phyloP scores from a whole-genome alignment of 805 yeast genomes.

The Pichia ethanolica region DNA sequence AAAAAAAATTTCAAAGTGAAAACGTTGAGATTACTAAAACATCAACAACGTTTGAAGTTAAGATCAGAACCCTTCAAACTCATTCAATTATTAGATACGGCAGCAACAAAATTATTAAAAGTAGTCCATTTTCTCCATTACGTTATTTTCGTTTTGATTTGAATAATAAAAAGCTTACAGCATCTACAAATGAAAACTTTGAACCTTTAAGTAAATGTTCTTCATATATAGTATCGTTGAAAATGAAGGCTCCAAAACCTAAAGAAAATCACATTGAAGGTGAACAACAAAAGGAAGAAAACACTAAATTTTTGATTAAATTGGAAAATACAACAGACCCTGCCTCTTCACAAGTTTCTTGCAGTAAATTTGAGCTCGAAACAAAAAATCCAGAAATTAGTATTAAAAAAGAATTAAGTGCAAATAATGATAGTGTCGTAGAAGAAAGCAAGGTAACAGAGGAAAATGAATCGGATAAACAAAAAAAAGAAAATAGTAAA shows the following conservation, averaged over 20 bases:
- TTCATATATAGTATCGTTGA: neutral
- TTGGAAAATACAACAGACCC: neutral
- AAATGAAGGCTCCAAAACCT: constrained; percentile 3
- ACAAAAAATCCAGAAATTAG: neutral
- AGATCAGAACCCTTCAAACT: constrained; percentile 3
- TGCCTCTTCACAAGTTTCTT: neutral
- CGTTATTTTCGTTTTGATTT: constrained; percentile 32
- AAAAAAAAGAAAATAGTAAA: no score
- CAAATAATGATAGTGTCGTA: no score
- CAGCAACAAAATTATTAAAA: constrained; percentile 14
- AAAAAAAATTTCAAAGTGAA: neutral
- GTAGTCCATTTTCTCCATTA: constrained; percentile 16
- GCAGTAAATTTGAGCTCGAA: neutral
- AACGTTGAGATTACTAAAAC: constrained; percentile 1
- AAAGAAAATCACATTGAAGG: neutral
- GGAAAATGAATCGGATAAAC: no score
- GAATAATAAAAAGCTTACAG: constrained; percentile 16
- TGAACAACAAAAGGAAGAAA: no score
- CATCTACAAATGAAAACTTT: constrained; percentile 23
- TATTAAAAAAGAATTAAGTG: no score
- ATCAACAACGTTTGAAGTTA: constrained; percentile 4
- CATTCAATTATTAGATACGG: neutral
- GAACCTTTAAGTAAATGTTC: neutral
- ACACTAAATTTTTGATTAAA: neutral
- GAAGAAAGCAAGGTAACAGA: no score